These are phyloP conservation scores for Myochromella boudieri DNA, from an alignment of 768 basidiomycete species.

Conservation along the genomic window DNA sequence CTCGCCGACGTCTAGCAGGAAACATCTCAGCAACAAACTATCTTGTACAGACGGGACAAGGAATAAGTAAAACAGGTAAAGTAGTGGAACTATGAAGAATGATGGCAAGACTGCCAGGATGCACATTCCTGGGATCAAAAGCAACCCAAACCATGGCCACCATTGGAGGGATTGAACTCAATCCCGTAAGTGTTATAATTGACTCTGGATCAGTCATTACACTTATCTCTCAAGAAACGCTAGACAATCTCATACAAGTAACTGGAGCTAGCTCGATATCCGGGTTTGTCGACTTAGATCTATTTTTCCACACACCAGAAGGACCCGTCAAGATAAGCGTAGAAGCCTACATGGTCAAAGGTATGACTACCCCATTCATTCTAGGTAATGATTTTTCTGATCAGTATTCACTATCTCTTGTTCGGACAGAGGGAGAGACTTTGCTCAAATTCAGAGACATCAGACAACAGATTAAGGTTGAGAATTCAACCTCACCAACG, in stretches of 20 bases:
- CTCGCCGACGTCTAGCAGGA: background rate
- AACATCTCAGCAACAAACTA: background rate
- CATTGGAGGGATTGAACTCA: background rate
- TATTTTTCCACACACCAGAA: too few species aligned
- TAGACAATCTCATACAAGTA: too few species aligned
- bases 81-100: background rate
- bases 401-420: constrained; percentile 30
- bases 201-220: constrained; percentile 12
- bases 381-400: constrained; percentile 32
- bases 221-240: too few species aligned
- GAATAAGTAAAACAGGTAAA: background rate
- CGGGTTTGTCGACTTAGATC: too few species aligned
- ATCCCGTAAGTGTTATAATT: background rate
- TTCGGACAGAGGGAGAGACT: constrained; percentile 8
- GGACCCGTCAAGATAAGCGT: too few species aligned
- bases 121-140: background rate
- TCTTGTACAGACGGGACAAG: background rate
- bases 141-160: too few species aligned
- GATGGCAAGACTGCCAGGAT: background rate
- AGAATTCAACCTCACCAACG: background rate
- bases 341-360: too few species aligned
- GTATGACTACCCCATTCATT: constrained; percentile 27
- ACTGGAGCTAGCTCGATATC: too few species aligned
- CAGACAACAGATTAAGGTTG: background rate
- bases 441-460: background rate